Evolutionary conservation across 1,284 basidiomycete genomes (phyloP), one percentile per base, ranked within the genome.

Genomic region (Heterobasidion annosum): DNA sequence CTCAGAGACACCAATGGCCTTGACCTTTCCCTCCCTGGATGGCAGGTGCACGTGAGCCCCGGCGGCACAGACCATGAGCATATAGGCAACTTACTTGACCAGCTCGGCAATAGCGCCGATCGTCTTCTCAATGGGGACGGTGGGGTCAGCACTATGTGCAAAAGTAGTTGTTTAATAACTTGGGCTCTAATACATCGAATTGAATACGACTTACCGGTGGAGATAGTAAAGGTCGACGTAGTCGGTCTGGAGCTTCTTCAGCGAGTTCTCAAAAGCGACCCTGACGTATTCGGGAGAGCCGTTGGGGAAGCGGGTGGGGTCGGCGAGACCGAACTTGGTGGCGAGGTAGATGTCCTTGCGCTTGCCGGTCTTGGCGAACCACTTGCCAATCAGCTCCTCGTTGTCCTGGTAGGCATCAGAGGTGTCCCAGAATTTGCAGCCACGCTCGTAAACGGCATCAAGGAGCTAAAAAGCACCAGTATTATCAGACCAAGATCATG

Each of bases 261-360:
- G 61, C 1, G 71, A 72, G 52, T 60, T 64, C 19, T 72, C 68
- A 19, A 68, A 55, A 6, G 59, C 61, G 33, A 59, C 44, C 1
- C 57, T 59, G 46, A 68, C 63, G 48, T 68, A 67, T 18, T 66
- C 68, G n/a, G 66, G 64, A 8, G 56, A 57, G n/a, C 61, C 62
- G 18, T 62, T 58, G 46, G 64, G 54, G 5, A 42, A 12, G n/a
- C 55, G 34, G 25, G 35, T 15, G n/a, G 49, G 47, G 50, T 44
- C 10, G 50, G 18, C 34, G 46, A 67, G 2, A n/a, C 70, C 72
- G 44, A 73, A 73, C 61, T 77, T 78, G 53, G 75, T 76, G 0
- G 72, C 74, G 2, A 78, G 68, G 64, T 78, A 77, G 43, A 77
- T 71, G 46, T 75, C 63, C 48, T 67, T 58, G 7, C 72, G 65